Evolutionary conservation across 257 asterid genomes (phyloP).

Genomic region (Fraxinus excelsior): DNA sequence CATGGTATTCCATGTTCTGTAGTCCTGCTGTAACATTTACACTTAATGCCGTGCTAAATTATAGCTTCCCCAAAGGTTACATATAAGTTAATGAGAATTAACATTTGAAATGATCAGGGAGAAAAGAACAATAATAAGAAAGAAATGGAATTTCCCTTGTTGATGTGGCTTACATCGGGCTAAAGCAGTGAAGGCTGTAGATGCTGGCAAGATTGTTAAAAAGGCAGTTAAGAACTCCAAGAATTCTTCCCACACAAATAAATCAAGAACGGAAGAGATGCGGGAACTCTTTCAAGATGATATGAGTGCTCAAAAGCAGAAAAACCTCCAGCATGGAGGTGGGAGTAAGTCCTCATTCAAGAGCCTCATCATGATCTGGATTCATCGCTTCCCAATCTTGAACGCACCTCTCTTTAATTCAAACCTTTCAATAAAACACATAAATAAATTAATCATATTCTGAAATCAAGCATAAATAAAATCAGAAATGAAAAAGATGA

Average conservation of each 20-base stretch:
- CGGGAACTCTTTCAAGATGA: conserved; percentile 80
- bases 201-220: conserved; percentile 74
- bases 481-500: no score
- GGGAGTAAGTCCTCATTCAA: conserved; percentile 70
- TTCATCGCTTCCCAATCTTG: no score
- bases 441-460: no score
- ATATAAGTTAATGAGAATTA: neutral
- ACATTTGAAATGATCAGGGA: conserved; percentile 42
- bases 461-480: no score
- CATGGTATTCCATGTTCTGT: neutral
- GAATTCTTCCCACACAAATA: conserved; percentile 39
- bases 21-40: neutral
- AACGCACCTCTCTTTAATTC: no score
- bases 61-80: neutral
- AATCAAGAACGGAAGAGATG: conserved; percentile 79
- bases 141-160: conserved; percentile 71
- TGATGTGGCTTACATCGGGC: conserved; percentile 89
- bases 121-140: conserved; percentile 45
- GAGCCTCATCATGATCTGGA: conserved; percentile 42
- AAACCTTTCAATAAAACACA: no score
- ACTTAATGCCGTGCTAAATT: neutral
- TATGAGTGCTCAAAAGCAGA: conserved; percentile 81
- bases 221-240: conserved; percentile 52
- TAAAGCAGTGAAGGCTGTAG: conserved; percentile 92
- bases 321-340: conserved; percentile 39